These are phyloP conservation scores for Solanum virginianum DNA, from an alignment of 257 asterid genomes.

Conservation along the genomic window DNA sequence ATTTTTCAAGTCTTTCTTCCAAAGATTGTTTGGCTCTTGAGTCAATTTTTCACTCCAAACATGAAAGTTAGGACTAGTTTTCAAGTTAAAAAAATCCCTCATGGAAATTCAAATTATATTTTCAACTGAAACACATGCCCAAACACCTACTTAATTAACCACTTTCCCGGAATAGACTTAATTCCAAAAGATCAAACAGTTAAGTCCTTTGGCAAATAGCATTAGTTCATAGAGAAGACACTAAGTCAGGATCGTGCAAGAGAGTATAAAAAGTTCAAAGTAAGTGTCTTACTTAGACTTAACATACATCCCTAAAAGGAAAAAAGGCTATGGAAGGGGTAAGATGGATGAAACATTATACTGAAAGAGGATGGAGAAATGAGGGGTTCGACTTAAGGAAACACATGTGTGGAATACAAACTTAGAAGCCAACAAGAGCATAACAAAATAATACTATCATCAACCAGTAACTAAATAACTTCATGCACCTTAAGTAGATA, in stretches of 20 bases:
- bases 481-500: conserved; percentile 51
- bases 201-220: background rate
- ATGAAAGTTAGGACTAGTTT: background rate
- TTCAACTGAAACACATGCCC: background rate
- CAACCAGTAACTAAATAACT: background rate
- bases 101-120: too few species aligned
- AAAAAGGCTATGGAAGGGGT: background rate
- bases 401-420: background rate
- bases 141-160: background rate
- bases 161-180: background rate
- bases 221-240: background rate
- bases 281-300: background rate
- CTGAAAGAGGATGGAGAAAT: background rate
- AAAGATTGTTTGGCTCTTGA: background rate
- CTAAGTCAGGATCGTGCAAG: background rate
- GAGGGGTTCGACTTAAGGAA: background rate
- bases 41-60: background rate
- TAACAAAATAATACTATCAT: background rate
- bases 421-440: background rate
- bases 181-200: background rate
- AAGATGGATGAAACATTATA: background rate
- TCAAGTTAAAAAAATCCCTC: background rate
- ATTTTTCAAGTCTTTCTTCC: background rate
- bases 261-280: background rate
- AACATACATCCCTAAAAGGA: background rate